phyloP scores from a whole-genome alignment of 257 asterid genomes.

The Eustoma russellianum region DNA sequence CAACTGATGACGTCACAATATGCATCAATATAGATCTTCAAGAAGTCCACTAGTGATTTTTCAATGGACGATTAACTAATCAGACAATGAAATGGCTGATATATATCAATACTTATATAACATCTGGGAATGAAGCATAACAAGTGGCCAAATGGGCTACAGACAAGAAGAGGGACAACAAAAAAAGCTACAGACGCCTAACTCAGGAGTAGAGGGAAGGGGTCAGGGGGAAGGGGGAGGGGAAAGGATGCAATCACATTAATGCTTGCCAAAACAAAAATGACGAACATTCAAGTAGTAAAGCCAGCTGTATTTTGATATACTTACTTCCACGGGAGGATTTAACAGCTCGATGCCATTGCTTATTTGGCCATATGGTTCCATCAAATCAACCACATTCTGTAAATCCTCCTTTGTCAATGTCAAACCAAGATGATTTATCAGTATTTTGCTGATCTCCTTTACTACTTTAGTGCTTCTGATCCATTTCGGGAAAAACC shows the following conservation, averaged over 20 bases:
- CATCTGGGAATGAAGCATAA: no score
- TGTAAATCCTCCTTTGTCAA: slow-evolving; percentile 79
- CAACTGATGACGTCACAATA: no score
- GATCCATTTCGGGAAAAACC: slow-evolving; percentile 64
- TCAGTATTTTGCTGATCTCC: slow-evolving; percentile 55
- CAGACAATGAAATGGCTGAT: no score
- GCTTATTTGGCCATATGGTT: slow-evolving; percentile 86
- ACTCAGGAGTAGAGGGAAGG: no score
- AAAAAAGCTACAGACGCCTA: no score
- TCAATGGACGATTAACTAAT: no score
- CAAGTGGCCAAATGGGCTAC: no score
- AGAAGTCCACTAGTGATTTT: no score
- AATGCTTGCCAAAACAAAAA: background rate
- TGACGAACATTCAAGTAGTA: background rate
- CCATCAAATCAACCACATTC: slow-evolving; percentile 89
- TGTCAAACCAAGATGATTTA: slow-evolving; percentile 85
- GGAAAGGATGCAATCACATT: background rate
- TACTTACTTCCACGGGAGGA: slow-evolving; percentile 83
- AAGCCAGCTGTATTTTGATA: background rate
- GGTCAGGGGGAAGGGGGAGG: no score
- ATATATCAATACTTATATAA: no score
- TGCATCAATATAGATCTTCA: no score
- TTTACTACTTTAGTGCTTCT: slow-evolving; percentile 50
- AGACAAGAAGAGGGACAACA: no score
- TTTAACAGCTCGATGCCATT: slow-evolving; percentile 69